Evolutionary conservation across 1,284 basidiomycete genomes (phyloP).

Genomic region (Marasmius tenuissimus): DNA sequence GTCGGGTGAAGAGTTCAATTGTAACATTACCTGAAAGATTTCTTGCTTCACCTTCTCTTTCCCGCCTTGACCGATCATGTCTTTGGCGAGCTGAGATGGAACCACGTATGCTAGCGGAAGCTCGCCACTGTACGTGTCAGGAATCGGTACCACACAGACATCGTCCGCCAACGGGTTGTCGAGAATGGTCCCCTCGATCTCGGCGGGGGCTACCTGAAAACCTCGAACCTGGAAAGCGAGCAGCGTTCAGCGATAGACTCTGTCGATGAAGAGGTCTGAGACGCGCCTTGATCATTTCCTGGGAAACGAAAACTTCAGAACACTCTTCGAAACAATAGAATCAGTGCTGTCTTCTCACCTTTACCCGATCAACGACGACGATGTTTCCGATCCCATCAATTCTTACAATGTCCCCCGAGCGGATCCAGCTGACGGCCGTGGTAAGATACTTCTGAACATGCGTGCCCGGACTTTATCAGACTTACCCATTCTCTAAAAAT

Average conservation of each 20-base stretch:
- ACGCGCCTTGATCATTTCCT: conserved; percentile 34
- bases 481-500: conserved; percentile 32
- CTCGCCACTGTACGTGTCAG: conserved; percentile 65
- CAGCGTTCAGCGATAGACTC: neutral
- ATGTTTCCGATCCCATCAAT: conserved; percentile 44
- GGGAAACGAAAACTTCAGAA: neutral
- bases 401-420: conserved; percentile 51
- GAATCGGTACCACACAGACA: conserved; percentile 60
- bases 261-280: neutral
- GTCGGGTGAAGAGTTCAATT: neutral
- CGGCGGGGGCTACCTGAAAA: conserved; percentile 51
- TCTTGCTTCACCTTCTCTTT: neutral
- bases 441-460: neutral
- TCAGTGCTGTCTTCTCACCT: conserved; percentile 29
- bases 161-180: conserved; percentile 51
- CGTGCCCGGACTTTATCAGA: neutral
- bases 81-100: conserved; percentile 24
- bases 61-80: conserved; percentile 12
- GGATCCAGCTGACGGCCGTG: conserved; percentile 43
- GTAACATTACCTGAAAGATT: neutral
- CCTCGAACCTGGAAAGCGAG: conserved; percentile 31
- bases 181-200: conserved; percentile 60
- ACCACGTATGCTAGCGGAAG: conserved; percentile 60
- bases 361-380: conserved; percentile 54
- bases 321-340: neutral